Evolutionary conservation across 345 rosid genomes (phyloP), one percentile per base, ranked within the genome.

Genomic region (Mercurialis annua): DNA sequence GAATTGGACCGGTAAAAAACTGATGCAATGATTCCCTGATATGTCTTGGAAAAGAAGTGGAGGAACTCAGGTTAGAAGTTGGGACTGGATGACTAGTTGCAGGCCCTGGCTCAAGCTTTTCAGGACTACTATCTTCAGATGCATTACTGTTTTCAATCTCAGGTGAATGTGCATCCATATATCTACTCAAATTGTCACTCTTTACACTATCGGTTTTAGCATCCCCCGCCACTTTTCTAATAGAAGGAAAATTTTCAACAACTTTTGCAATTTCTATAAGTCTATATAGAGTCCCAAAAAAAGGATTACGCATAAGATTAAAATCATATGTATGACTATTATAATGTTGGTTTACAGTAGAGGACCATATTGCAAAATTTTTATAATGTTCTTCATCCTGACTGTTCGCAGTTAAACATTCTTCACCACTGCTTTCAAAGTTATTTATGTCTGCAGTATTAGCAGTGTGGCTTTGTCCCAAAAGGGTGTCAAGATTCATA

Each of bases 221-320:
- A 73, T 73, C 81, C 60, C 52, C 73, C 9, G 31, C 29, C 23
- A 51, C 67, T 69, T 57, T 70, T 46, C 51, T 75, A 60, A 26
- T 70, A 66, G 36, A 59, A 59, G 82, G 75, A 42, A 72, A 36
- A 67, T 62, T 75, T 76, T 72, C 73, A 69, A 73, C 42, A 65
- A 68, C 46, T 66, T 73, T 83, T 78, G 62, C 61, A 29, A 49
- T 75, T 72, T 70, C 79, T 59, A 73, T 68, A 51, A 88, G 85
- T 77, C 81, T 83, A 72, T 40, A 76, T 69, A 85, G 43, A 57
- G 85, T 81, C 80, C 72, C 78, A 68, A 91, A 87, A 78, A 85
- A 91, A 2, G 91, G 90, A 78, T 90, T 88, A 52, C 85, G 73
- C 49, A 75, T 50, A 55, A 87, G 63, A 77, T 57, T 60, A 63